Evolutionary conservation across 2,329 filamentous ascomycete genomes (phyloP).

Genomic region (Phoma sp.): DNA sequence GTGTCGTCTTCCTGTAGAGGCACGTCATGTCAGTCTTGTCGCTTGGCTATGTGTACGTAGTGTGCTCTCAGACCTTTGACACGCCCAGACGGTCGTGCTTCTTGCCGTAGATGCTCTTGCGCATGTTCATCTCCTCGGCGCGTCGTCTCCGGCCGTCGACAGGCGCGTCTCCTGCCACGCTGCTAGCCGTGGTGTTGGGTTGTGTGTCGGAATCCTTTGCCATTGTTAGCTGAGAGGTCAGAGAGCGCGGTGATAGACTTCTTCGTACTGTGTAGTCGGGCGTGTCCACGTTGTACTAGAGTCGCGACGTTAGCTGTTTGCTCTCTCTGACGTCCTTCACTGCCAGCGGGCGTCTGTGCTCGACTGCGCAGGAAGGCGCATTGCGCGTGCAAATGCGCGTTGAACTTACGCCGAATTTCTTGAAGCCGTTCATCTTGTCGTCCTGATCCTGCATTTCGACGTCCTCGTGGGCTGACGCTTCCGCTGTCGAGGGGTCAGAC

Average conservation of each 20-base stretch:
- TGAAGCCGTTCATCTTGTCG: conserved; percentile 41
- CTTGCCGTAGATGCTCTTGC: conserved; percentile 90
- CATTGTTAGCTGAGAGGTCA: conserved; percentile 25
- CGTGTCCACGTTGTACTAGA: conserved; percentile 61
- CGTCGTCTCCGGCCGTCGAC: conserved; percentile 82
- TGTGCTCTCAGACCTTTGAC: conserved; percentile 71
- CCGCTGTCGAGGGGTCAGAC: conserved; percentile 45
- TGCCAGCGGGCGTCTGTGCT: conserved; percentile 5
- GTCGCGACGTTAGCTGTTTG: conserved; percentile 32
- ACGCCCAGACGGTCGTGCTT: conserved; percentile 92
- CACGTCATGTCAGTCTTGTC: conserved; percentile 16
- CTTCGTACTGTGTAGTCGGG: conserved; percentile 64
- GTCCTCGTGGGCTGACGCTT: conserved; percentile 47
- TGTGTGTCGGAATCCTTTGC: conserved; percentile 68
- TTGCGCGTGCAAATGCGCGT: conserved; percentile 1
- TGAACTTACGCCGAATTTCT: conserved; percentile 43
- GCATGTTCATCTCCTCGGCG: conserved; percentile 85
- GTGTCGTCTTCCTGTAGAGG: conserved; percentile 82
- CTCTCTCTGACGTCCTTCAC: background rate
- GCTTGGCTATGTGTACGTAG: background rate
- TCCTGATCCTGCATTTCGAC: conserved; percentile 48
- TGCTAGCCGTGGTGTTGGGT: conserved; percentile 76
- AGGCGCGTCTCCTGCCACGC: conserved; percentile 75
- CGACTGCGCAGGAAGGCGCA: conserved; percentile 10
- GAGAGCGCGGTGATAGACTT: background rate